Evolutionary conservation across 1,284 basidiomycete species (phyloP), one percentile per base, ranked within the genome.

Genomic region (Ustilago esculenta): DNA sequence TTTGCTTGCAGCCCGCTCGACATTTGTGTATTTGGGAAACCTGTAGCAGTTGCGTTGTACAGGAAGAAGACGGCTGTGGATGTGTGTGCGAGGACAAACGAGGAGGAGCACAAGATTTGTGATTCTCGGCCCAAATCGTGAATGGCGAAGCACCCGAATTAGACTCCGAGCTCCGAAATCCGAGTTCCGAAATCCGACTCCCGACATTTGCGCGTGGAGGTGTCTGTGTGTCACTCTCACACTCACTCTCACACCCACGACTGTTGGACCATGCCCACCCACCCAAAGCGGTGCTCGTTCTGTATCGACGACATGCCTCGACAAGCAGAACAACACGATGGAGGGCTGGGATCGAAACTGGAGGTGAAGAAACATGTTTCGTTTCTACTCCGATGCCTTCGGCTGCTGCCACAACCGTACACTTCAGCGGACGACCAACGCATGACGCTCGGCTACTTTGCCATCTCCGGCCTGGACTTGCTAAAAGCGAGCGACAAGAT

Each of bases 371-470:
- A 67, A 34, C 78, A 81, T 50, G 54, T 64, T 27, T 69, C 71
- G 11, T 81, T 81, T 52, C 73, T 73, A 34, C 53, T 70, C 4
- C 58, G 77, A 20, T 75, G 77, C 32, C 46, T 81, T 9, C 67
- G 73, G 0, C 57, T 80, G 47, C 60, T 81, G 1, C 79, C 76
- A 2, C 37, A 50, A 40, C 65, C 78, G 1, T 81, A 81, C 56
- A 71, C 66, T 0, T 65, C 63, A 15, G 78, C 52, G 2, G 79
- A 81, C 47, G 60, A 72, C 18, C 79, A 81, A 45, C 70, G 79
- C 9, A 76, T 81, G 73, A 79, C 79, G 2, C 44, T 81, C 8
- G 78, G 58, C 29, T 80, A 75, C 45, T 81, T 81, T 52, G 77
- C 75, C 14, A 45, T 81, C 2, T 51, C 73, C 6, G 75, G 56